phyloP scores from a whole-genome alignment of 1,284 basidiomycete species.

The Bjerkandera adusta region DNA sequence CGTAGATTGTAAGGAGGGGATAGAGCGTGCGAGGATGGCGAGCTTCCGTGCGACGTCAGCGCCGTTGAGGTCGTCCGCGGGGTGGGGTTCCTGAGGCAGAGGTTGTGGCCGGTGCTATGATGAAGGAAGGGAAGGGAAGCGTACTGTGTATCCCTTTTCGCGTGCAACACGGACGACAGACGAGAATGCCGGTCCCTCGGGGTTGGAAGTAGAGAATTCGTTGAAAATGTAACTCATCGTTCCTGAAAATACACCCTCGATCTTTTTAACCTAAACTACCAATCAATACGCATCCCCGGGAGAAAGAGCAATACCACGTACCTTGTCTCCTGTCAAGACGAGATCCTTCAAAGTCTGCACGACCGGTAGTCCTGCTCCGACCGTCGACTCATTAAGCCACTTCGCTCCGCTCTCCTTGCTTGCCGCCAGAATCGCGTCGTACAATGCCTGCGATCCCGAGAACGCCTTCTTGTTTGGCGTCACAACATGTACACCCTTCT shows the following conservation, averaged over 20 bases:
- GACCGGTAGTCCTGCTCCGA: conserved; percentile 94
- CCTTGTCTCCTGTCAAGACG: conserved; percentile 90
- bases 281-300: background rate
- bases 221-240: conserved; percentile 99
- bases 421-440: conserved; percentile 65
- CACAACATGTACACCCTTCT: conserved; percentile 81
- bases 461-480: conserved; percentile 99
- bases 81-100: conserved; percentile 83
- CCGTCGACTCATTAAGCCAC: conserved; percentile 90
- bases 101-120: background rate
- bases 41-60: conserved; percentile 97
- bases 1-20: conserved; percentile 51
- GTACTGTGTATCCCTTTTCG: conserved; percentile 91
- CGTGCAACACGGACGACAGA: conserved; percentile 88
- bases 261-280: conserved; percentile 59
- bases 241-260: conserved; percentile 89
- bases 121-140: conserved; percentile 22
- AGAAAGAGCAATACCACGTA: conserved; percentile 28
- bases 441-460: conserved; percentile 75
- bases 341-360: conserved; percentile 91
- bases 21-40: conserved; percentile 87
- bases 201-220: conserved; percentile 76
- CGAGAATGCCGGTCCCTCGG: conserved; percentile 73
- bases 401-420: conserved; percentile 57
- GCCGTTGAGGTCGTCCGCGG: conserved; percentile 94